Percentiles rank a stretch among this genome's conserved stretches.
These are phyloP conservation scores for Tuber melanosporum DNA, from an alignment of 495 filamentous ascomycete species.

Conservation along the genomic window DNA sequence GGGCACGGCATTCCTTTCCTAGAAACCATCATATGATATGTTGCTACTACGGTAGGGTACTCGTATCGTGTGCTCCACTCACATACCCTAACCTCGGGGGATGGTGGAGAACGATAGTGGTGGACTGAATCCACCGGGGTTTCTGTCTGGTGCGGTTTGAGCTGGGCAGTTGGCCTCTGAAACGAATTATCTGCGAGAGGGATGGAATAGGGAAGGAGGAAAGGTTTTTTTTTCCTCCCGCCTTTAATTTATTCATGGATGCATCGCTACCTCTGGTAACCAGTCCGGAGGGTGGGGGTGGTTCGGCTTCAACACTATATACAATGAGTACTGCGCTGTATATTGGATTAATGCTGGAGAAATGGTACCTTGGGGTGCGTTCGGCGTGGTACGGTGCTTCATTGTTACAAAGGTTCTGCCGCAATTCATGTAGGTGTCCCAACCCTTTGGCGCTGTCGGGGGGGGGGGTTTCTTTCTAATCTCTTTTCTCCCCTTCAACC, in stretches of 20 bases:
- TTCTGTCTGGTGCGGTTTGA: neutral
- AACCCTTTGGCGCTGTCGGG: neutral
- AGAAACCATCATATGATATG: conserved; percentile 2
- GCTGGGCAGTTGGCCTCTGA: neutral
- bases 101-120: neutral
- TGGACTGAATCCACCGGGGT: neutral
- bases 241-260: conserved; percentile 5
- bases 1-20: neutral
- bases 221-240: neutral
- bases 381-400: neutral
- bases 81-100: neutral
- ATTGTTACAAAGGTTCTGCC: neutral
- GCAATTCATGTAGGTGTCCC: neutral
- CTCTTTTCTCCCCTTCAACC: neutral
- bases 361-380: neutral
- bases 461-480: neutral
- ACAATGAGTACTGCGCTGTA: neutral
- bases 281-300: neutral
- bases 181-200: neutral
- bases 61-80: neutral
- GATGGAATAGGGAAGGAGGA: neutral
- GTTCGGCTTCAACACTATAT: neutral
- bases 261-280: neutral
- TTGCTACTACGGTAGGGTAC: neutral
- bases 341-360: neutral